Base-by-base conservation (phyloP, 805 yeast species). In the Diddensiella caesifluorescens region DNA sequence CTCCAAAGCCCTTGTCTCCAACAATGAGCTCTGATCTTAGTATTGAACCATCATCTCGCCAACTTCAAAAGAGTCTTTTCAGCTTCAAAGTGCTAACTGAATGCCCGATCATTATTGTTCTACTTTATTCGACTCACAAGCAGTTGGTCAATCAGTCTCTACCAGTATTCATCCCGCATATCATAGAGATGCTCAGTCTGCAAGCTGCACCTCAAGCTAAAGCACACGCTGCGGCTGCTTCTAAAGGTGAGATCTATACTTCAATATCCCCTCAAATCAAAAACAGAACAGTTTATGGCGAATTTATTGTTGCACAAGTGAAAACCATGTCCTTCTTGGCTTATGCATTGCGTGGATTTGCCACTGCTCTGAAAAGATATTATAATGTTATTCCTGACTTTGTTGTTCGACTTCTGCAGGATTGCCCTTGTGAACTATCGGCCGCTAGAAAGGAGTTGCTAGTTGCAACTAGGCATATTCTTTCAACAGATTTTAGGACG, bases 271-370 rank as follows among this genome's bases (percentile, higher is more conserved):
- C 89, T 1, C 73, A 74, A 4, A 82, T 92, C 49, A 75, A 73
- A 42, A 86, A 88, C 55, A 73, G 95, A 50, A 68, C 77, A 6
- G 80, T 83, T 0, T 92, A 81, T 62, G 83, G 92, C 46, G 97
- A 92, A 54, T 86, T 92, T 54, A 79, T 90, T 12, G 66, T 86
- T 21, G 88, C 95, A 21, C 99, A 92, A 63, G 95, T 94, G 30
- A 92, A 92, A 60, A 95, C 97, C 1, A 90, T 95, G 31, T 87
- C 96, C 0, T 90, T 92, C 53, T 66, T 92, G 54, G 97, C 97
- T 0, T 92, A 89, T 60, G 87, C 89, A 1, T 80, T 94, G 31
- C 75, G 97, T 47, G 87, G 94, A 13, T 83, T 80, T 55, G 79
- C 95, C 2, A 74, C 77, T 26, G 79, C 77, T 29, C 70, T 82